Conservation (phyloP, 352 stramenopile genomes). For the Elongisporangium prolatum region DNA sequence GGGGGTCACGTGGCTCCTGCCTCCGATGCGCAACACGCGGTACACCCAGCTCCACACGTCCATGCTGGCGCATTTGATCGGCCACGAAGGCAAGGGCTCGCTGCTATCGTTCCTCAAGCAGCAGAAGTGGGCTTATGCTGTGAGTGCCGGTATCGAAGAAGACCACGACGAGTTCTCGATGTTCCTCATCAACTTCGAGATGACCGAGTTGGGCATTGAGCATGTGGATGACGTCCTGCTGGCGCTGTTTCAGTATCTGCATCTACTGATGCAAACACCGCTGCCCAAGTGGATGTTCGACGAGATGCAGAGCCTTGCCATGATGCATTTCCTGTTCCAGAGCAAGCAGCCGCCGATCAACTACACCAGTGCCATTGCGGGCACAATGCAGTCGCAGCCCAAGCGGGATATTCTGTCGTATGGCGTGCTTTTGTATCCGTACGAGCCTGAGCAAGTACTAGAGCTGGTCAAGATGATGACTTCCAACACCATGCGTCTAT, state of each 20-base stretch:
- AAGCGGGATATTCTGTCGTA: conserved; percentile 46
- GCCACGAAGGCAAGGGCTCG: conserved; percentile 92
- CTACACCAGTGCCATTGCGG: conserved; percentile 54
- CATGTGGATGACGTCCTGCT: conserved; percentile 47
- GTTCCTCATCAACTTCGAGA: conserved; percentile 54
- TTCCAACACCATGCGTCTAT: conserved; percentile 31
- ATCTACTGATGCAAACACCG: conserved; percentile 25
- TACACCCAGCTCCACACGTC: conserved; percentile 43
- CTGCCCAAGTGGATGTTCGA: conserved; percentile 58
- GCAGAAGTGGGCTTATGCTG: conserved; percentile 60
- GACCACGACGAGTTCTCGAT: conserved; percentile 56
- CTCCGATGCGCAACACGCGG: conserved; percentile 22
- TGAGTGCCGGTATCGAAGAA: conserved; percentile 39
- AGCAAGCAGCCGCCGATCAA: conserved; percentile 60
- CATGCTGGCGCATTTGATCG: conserved; percentile 88
- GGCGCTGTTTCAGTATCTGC: conserved; percentile 59
- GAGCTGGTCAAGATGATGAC: conserved; percentile 35
- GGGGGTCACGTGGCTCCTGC: conserved; percentile 55
- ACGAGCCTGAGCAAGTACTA: conserved; percentile 35
- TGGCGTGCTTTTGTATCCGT: conserved; percentile 40
- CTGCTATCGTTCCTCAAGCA: conserved; percentile 89
- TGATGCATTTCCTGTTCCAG: conserved; percentile 59
- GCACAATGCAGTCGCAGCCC: conserved; percentile 51
- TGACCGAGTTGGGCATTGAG: conserved; percentile 46
- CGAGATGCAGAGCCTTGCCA: conserved; percentile 44